phyloP scores from a whole-genome alignment of 2,329 filamentous ascomycete genomes.

The Xylaria sp. region DNA sequence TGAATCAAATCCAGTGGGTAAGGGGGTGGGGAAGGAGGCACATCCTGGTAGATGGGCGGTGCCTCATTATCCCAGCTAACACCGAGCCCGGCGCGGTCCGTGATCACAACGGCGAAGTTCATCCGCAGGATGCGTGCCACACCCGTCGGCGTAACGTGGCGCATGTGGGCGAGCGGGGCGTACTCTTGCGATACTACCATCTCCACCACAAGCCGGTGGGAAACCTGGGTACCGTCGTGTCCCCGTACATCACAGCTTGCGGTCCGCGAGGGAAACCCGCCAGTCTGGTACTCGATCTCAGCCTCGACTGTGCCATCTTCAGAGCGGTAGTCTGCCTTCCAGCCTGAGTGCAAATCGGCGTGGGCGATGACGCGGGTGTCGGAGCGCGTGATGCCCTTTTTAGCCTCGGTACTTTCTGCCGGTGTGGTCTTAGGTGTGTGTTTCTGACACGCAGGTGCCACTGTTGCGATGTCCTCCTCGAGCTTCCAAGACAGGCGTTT shows the following conservation, averaged over 20 bases:
- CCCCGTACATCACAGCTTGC: slow-evolving; percentile 76
- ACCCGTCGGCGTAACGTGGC: slow-evolving; percentile 81
- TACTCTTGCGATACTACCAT: slow-evolving; percentile 95
- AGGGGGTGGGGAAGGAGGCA: slow-evolving; percentile 79
- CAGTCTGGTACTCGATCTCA: slow-evolving; percentile 75
- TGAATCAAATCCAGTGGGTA: slow-evolving; percentile 16
- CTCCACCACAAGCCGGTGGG: slow-evolving; percentile 87
- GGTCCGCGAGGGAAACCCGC: slow-evolving; percentile 63
- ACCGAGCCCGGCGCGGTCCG: slow-evolving; percentile 82
- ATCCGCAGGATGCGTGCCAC: slow-evolving; percentile 90
- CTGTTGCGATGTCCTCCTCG: slow-evolving; percentile 81
- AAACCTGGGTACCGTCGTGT: slow-evolving; percentile 75
- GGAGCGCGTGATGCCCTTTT: slow-evolving; percentile 74
- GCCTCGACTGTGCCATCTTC: slow-evolving; percentile 70
- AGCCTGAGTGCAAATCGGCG: slow-evolving; percentile 82
- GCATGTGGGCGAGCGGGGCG: slow-evolving; percentile 70
- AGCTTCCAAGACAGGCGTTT: slow-evolving; percentile 93
- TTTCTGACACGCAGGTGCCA: slow-evolving; percentile 79
- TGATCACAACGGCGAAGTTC: slow-evolving; percentile 84
- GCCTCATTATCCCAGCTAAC: slow-evolving; percentile 98
- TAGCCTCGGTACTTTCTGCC: slow-evolving; percentile 44
- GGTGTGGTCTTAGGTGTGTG: slow-evolving; percentile 62
- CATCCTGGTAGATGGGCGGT: slow-evolving; percentile 91
- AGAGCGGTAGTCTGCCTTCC: slow-evolving; percentile 75
- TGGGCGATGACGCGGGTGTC: slow-evolving; percentile 79